Percentiles rank a stretch among this genome's conserved stretches.
These are phyloP conservation scores for Scutellaria minor DNA, from an alignment of 257 asterid species.

Conservation along the genomic window DNA sequence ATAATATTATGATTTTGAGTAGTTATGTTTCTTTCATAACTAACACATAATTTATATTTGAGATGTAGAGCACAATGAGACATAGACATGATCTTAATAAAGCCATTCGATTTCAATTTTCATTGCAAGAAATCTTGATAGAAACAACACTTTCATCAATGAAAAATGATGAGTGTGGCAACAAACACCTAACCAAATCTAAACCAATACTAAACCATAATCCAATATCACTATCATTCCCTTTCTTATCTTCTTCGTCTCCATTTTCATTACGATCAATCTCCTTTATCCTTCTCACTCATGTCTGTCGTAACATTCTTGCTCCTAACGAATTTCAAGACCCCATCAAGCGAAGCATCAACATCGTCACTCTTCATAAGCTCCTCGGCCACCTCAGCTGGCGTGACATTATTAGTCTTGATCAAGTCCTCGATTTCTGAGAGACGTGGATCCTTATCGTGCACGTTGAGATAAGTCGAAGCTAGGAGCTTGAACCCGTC, in stretches of 20 bases:
- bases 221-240: background rate
- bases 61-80: too few relatives aligned
- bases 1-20: too few relatives aligned
- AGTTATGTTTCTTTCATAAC: too few relatives aligned
- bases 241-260: background rate
- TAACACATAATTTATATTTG: too few relatives aligned
- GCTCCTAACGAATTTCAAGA: constrained; percentile 49
- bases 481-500: constrained; percentile 63
- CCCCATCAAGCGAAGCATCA: constrained; percentile 46
- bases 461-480: constrained; percentile 52
- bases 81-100: too few relatives aligned
- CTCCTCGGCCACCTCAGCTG: constrained; percentile 83
- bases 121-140: too few relatives aligned
- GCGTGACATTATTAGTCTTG: constrained; percentile 47
- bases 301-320: constrained; percentile 33
- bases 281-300: constrained; percentile 10
- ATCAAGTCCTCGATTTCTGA: constrained; percentile 52
- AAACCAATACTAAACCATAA: background rate
- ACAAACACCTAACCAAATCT: background rate
- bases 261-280: background rate
- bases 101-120: too few relatives aligned
- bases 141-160: background rate
- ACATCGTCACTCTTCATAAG: constrained; percentile 73
- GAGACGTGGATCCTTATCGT: constrained; percentile 35
- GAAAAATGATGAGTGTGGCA: background rate